phyloP scores from a whole-genome alignment of 2,329 filamentous ascomycete genomes.

The Fusarium nodosum region DNA sequence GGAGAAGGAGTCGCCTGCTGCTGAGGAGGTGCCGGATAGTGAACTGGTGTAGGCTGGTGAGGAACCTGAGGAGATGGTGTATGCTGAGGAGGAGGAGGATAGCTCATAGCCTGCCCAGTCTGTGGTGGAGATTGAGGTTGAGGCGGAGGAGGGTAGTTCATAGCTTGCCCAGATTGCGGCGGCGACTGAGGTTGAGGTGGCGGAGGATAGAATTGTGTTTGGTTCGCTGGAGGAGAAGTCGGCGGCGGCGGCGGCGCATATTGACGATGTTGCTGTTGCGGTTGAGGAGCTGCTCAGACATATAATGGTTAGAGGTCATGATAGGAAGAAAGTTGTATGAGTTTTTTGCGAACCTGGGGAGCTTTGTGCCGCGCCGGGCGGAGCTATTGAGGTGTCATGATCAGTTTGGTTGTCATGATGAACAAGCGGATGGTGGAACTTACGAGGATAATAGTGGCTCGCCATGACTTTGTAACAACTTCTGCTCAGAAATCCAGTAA shows the following conservation, averaged over 20 bases:
- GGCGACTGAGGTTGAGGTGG: slow-evolving; percentile 50
- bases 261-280: slow-evolving; percentile 53
- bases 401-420: slow-evolving; percentile 39
- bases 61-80: slow-evolving; percentile 46
- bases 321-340: slow-evolving; percentile 1
- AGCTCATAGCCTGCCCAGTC: slow-evolving; percentile 49
- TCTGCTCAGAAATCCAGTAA: background rate
- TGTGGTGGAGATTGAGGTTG: slow-evolving; percentile 52
- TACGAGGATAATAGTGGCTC: slow-evolving; percentile 64
- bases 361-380: slow-evolving; percentile 55
- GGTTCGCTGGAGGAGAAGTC: slow-evolving; percentile 62
- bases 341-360: slow-evolving; percentile 49
- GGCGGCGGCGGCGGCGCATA: slow-evolving; percentile 63
- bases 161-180: slow-evolving; percentile 50
- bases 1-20: slow-evolving; percentile 45
- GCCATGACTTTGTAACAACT: slow-evolving; percentile 54
- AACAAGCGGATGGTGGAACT: slow-evolving; percentile 43
- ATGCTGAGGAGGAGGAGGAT: slow-evolving; percentile 47
- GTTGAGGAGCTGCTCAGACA: slow-evolving; percentile 41
- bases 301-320: slow-evolving; percentile 18
- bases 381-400: slow-evolving; percentile 54
- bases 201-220: slow-evolving; percentile 61
- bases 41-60: slow-evolving; percentile 32
- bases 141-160: slow-evolving; percentile 45
- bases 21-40: slow-evolving; percentile 46